These are phyloP conservation scores for Diaporthe batatas DNA, from an alignment of 2,329 filamentous ascomycete species.

Conservation along the genomic window DNA sequence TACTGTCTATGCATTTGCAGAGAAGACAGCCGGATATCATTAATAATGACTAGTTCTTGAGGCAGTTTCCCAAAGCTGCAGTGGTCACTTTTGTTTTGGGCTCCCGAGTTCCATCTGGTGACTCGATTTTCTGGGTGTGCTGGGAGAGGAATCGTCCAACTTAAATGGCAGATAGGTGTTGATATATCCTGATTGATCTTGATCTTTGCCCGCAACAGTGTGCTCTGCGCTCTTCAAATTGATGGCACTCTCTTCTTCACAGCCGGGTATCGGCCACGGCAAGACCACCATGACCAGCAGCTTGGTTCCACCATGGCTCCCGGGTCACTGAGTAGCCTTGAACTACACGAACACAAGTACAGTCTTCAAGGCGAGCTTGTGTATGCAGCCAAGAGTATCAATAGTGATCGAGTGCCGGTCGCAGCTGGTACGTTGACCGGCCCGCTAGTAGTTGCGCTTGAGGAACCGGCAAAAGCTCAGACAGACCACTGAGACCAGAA, in stretches of 20 bases:
- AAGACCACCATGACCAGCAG: neutral
- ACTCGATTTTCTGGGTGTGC: neutral
- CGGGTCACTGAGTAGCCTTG: no score
- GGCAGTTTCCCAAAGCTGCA: no score
- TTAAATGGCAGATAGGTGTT: no score
- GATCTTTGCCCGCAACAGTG: no score
- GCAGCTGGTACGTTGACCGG: neutral
- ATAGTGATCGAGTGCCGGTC: neutral
- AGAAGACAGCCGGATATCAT: conserved; percentile 39
- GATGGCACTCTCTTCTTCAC: no score
- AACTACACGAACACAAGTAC: no score
- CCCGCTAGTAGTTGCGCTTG: neutral
- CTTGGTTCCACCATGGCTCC: neutral
- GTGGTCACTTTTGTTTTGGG: neutral
- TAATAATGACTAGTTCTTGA: conserved; percentile 1
- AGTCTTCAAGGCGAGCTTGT: no score
- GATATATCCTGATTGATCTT: no score
- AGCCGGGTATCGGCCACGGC: no score
- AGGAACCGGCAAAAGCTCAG: neutral
- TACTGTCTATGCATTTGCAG: conserved; percentile 37
- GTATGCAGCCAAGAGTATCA: neutral
- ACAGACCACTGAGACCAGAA: neutral
- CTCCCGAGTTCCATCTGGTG: neutral
- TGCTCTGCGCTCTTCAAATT: no score
- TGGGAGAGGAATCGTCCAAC: no score